phyloP scores from a whole-genome alignment of 108 stramenopile species.

The Cyclostephanos invisitatus region DNA sequence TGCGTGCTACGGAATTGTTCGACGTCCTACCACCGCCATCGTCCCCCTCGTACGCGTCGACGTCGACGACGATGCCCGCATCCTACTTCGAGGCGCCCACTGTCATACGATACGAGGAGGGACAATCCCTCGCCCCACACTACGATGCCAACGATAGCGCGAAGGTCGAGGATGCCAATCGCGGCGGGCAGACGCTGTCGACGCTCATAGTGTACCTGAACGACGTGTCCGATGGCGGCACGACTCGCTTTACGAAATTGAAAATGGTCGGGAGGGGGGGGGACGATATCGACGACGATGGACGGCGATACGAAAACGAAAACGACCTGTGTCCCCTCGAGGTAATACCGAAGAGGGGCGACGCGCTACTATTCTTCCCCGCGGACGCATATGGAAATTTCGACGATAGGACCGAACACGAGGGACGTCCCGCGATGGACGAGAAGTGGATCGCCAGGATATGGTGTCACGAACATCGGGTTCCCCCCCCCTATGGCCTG shows the following conservation, averaged over 20 bases:
- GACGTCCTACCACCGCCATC: constrained; percentile 13
- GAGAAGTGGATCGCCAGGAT: constrained; percentile 86
- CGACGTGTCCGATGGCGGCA: constrained; percentile 76
- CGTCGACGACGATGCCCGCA: constrained; percentile 37
- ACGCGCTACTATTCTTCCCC: constrained; percentile 83
- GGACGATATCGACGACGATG: constrained; percentile 13
- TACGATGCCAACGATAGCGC: constrained; percentile 81
- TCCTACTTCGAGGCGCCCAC: constrained; percentile 75
- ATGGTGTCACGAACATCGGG: constrained; percentile 67
- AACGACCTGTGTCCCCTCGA: constrained; percentile 43
- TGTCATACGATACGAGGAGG: constrained; percentile 72
- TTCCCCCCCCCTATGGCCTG: constrained; percentile 75
- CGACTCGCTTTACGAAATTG: constrained; percentile 71
- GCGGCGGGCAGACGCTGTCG: constrained; percentile 80
- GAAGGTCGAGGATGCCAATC: constrained; percentile 70
- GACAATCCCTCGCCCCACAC: constrained; percentile 74
- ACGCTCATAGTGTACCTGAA: constrained; percentile 82
- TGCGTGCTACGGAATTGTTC: constrained; percentile 56
- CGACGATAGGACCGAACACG: constrained; percentile 82
- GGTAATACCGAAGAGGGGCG: constrained; percentile 65
- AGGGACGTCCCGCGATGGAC: constrained; percentile 75
- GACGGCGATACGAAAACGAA: neutral
- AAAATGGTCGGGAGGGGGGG: too few species aligned
- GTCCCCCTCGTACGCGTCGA: neutral
- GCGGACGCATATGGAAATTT: constrained; percentile 72